Evolutionary conservation across 2,329 filamentous ascomycete species (phyloP).

Genomic region (Claviceps spartinae): DNA sequence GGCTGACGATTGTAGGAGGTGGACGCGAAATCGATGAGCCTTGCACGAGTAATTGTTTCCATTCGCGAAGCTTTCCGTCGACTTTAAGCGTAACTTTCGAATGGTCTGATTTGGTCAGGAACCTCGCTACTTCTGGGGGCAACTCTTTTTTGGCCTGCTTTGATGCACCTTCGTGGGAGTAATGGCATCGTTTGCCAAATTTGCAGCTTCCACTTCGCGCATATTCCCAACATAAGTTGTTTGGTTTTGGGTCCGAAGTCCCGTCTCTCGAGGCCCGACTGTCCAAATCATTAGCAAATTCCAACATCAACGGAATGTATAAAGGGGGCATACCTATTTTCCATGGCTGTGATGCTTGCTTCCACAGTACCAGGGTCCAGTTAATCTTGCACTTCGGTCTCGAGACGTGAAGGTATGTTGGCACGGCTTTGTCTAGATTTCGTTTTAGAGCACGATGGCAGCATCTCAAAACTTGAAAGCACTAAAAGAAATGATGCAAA

Average conservation of each 20-base stretch:
- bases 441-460: background rate
- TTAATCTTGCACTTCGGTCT: background rate
- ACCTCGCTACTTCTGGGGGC: background rate
- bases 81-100: background rate
- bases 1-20: background rate
- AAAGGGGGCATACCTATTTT: background rate
- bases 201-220: slow-evolving; percentile 6
- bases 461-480: background rate
- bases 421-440: background rate
- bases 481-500: too few species aligned
- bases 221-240: background rate
- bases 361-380: background rate
- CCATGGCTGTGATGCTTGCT: background rate
- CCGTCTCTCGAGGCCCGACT: background rate
- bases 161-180: slow-evolving; percentile 1
- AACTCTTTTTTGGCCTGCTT: background rate
- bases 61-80: slow-evolving; percentile 10
- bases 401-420: background rate
- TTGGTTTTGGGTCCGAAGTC: background rate
- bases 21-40: background rate
- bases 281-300: background rate
- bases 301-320: background rate
- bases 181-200: slow-evolving; percentile 6
- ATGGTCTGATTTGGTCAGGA: background rate
- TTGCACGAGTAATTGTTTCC: slow-evolving; percentile 8